Evolutionary conservation across 2,329 filamentous ascomycete species (phyloP).

Genomic region (Paecilomyces variotii): DNA sequence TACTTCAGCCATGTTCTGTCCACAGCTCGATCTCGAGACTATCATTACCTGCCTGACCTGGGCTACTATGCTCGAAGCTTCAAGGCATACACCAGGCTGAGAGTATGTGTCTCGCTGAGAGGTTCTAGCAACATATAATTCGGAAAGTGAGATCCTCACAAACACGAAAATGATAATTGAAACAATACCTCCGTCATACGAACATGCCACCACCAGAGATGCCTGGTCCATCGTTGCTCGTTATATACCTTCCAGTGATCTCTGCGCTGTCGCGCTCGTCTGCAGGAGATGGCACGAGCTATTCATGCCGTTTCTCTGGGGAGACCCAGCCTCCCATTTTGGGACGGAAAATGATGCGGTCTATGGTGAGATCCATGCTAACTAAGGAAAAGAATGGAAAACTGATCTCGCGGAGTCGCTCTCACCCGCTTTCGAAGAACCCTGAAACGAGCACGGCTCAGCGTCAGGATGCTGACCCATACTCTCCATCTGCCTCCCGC

Average conservation of each 20-base stretch:
- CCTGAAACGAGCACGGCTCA: conserved; percentile 45
- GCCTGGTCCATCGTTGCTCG: conserved; percentile 49
- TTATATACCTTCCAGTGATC: conserved; percentile 49
- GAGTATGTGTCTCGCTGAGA: background rate
- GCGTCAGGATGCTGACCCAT: conserved; percentile 50
- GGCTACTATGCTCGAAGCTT: background rate
- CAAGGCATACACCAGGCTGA: background rate
- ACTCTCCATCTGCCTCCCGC: conserved; percentile 55
- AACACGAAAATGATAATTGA: conserved; percentile 39
- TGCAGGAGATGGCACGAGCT: conserved; percentile 50
- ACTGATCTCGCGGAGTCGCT: conserved; percentile 37
- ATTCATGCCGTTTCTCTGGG: conserved; percentile 55
- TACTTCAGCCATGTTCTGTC: background rate
- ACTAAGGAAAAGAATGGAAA: conserved; percentile 2
- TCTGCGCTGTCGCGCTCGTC: conserved; percentile 50
- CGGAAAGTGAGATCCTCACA: background rate
- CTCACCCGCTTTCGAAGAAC: conserved; percentile 52
- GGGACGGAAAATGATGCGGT: conserved; percentile 53
- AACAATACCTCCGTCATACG: conserved; percentile 52
- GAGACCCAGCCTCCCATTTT: conserved; percentile 56
- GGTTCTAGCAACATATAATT: background rate
- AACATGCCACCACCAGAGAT: conserved; percentile 47
- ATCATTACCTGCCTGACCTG: background rate
- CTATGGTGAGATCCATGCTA: conserved; percentile 36
- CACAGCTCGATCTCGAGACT: background rate